Conservation (phyloP, 805 yeast species). For the Metschnikowia rubicola region DNA sequence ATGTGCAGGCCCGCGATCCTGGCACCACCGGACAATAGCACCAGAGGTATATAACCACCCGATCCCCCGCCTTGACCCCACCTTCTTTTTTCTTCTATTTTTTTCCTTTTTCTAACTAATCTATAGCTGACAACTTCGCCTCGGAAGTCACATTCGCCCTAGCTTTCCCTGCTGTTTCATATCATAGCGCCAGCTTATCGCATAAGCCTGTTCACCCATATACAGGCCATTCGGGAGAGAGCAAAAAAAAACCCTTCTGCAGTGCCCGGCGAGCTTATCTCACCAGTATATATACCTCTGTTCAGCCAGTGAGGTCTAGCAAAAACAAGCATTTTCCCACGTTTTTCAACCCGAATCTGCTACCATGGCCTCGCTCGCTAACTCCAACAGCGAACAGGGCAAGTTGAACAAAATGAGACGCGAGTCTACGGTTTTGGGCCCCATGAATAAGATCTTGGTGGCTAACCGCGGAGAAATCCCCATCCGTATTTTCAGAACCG, state of each 20-base stretch:
- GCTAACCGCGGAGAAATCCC: constrained; percentile 88
- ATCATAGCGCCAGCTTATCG: too few species aligned
- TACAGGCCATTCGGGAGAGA: too few species aligned
- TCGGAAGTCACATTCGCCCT: neutral
- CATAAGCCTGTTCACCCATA: too few species aligned
- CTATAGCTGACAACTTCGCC: neutral
- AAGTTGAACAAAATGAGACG: constrained; percentile 40
- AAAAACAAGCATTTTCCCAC: too few species aligned
- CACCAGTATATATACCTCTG: too few species aligned
- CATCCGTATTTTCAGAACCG: constrained; percentile 88
- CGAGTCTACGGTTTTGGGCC: constrained; percentile 42
- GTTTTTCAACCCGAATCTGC: too few species aligned
- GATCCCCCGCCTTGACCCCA: neutral
- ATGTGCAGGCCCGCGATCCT: neutral
- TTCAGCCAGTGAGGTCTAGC: too few species aligned
- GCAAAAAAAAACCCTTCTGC: too few species aligned
- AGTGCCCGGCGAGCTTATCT: too few species aligned
- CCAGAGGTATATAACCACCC: neutral
- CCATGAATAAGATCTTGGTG: constrained; percentile 61
- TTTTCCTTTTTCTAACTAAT: neutral
- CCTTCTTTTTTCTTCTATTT: neutral
- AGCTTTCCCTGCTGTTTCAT: neutral
- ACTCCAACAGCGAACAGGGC: constrained; percentile 14
- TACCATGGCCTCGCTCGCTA: constrained; percentile 9
- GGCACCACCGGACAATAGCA: neutral